These are phyloP conservation scores for Trametes meyenii DNA, from an alignment of 768 basidiomycete species.

Conservation along the genomic window DNA sequence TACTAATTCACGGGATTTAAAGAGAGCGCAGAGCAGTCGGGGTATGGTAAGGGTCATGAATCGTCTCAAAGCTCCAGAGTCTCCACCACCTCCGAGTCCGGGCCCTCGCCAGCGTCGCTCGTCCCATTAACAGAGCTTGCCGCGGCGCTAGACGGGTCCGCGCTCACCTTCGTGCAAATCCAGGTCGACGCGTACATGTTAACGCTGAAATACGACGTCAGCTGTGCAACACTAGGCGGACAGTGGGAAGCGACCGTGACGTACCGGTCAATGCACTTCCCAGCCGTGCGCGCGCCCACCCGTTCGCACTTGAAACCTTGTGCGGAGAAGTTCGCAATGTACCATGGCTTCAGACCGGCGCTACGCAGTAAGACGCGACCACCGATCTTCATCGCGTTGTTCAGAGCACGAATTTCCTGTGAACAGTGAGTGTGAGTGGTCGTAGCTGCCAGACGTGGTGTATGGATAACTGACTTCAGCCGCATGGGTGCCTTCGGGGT, in stretches of 20 bases:
- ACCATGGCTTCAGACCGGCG: slow-evolving; percentile 23
- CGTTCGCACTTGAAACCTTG: slow-evolving; percentile 24
- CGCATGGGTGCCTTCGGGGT: slow-evolving; percentile 18
- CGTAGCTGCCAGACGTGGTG: background rate
- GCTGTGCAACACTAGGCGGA: background rate
- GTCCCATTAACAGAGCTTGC: background rate
- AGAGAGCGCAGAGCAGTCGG: too few species aligned
- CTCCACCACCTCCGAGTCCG: slow-evolving; percentile 2
- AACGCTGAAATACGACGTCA: slow-evolving; percentile 2
- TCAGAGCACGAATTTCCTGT: slow-evolving; percentile 21
- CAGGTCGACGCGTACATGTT: slow-evolving; percentile 28
- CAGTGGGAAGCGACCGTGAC: background rate
- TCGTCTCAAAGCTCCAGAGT: background rate
- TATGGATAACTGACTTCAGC: background rate
- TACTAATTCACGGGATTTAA: too few species aligned
- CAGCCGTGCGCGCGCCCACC: slow-evolving; percentile 17
- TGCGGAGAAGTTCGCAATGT: slow-evolving; percentile 20
- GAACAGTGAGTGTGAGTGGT: too few species aligned
- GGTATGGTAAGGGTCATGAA: too few species aligned
- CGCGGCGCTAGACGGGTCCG: slow-evolving; percentile 6
- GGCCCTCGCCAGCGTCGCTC: background rate
- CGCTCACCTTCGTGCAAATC: slow-evolving; percentile 24
- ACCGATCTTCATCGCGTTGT: slow-evolving; percentile 25
- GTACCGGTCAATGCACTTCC: slow-evolving; percentile 23
- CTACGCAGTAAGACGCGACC: slow-evolving; percentile 24